Evolutionary conservation across 129 eudicot species (phyloP), one percentile per base, ranked within the genome.

Genomic region (Chrysanthemum lavandulifolium): DNA sequence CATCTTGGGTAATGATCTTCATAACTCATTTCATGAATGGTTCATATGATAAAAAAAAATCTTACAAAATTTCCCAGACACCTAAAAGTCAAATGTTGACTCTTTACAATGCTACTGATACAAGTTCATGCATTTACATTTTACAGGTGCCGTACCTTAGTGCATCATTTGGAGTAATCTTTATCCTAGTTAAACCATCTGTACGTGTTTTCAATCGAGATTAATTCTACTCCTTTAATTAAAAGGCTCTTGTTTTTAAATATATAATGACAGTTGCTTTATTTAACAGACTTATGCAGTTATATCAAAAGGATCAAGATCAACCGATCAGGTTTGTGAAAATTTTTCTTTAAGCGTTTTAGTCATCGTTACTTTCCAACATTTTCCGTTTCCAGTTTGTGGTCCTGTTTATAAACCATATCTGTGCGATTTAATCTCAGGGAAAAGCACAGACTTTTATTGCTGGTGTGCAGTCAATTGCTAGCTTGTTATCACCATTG

Each of bases 371-470:
- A 16, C 15, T 70, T 23, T 19, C 23, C n/a, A 12, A 23, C 47
- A 43, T 68, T 72, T 50, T 1, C 10, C 1, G 4, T 14, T n/a
- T 23, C 61, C 48, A n/a, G 33, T 33, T 71, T 70, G 43, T 71
- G 60, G 60, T 43, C 72, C 59, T 72, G 13, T 11, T 31, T 27
- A 48, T 48, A n/a, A 72, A 73, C 10, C 31, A 2, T 57, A n/a
- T 66, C 0, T 68, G 52, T 48, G 11, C 59, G 8, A 54, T 16
- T 53, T 3, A 14, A 78, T 76, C 69, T 67, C 83, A 93, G 98
- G 98, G 98, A 33, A 89, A 89, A 81, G 85, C 98, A 23, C 97
- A 93, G 84, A 96, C 97, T 67, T 89, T 93, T 50, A 67, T 93
- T 31, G 98, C 96, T n/a, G 98, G 98, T 47, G 92, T 90, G 48